Evolutionary conservation across 495 filamentous ascomycete genomes (phyloP), one percentile per base, ranked within the genome.

Genomic region (Penicillium paxilli): DNA sequence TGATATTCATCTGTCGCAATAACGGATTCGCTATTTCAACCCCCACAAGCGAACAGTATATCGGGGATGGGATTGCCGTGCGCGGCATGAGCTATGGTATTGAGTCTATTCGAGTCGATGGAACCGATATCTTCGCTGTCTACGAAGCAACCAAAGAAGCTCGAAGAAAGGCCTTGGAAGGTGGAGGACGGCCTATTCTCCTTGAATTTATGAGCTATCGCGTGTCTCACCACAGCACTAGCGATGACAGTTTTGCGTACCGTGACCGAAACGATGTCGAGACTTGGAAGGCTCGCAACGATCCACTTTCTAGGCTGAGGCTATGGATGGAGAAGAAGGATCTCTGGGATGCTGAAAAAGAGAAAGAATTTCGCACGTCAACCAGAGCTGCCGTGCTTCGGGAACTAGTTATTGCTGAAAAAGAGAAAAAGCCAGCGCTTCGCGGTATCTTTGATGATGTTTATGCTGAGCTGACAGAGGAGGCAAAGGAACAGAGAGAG

Each of bases 161-260:
- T 1, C 80, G 91, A 3, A 77, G 82, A 28, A 78, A 91, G 54
- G 89, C 91, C 0, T 74, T 94, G 37, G 72, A 84, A 42, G 83
- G 87, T 49, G 90, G 88, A 33, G 88, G 89, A 2, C 82, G 80
- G 54, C 89, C 87, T 0, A 82, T 97, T 0, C 72, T 97, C 10
- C 86, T 97, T 47, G 92, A 97, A 72, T 89, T 89, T 21, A 96
- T 97, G 92, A 90, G 87, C 16, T 97, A 97, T 66, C 90, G 92
- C 14, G 90, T 97, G 28, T 88, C 84, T 32, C 92, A 97, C 68
- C 92, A 97, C 72, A 95, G 90, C 70, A 97, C 92, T 0, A 90
- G 85, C 17, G 92, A 97, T 61, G 92, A 97, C 65, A 90, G 86
- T 20, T 96, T 95, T 62, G 91, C 91, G 3, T 97, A 97, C 67